phyloP scores from a whole-genome alignment of 495 filamentous ascomycete genomes.

The Hypomontagnella monticulosa region DNA sequence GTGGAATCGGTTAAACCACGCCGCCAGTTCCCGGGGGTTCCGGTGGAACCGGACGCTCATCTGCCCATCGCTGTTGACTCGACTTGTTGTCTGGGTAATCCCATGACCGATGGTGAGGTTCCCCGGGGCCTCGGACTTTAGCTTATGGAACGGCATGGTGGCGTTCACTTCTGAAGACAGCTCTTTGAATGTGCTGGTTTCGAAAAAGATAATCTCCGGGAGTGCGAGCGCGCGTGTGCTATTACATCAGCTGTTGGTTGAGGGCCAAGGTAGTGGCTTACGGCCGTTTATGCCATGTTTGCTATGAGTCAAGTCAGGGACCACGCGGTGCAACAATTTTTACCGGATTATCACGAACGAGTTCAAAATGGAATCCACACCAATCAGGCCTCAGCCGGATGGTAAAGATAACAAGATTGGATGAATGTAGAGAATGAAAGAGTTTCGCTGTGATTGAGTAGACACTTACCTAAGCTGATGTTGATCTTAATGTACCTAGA shows the following conservation, averaged over 20 bases:
- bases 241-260: slow-evolving; percentile 1
- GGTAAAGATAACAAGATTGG: no score
- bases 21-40: slow-evolving; percentile 52
- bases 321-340: no score
- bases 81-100: slow-evolving; percentile 7
- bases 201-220: not conserved
- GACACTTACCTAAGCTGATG: no score
- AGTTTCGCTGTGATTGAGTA: no score
- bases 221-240: not conserved
- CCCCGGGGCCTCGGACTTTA: slow-evolving; percentile 17
- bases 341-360: no score
- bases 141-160: slow-evolving; percentile 14
- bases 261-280: not conserved
- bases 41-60: slow-evolving; percentile 27
- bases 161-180: not conserved
- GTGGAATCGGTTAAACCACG: slow-evolving; percentile 52
- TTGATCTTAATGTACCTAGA: no score
- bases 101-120: slow-evolving; percentile 11
- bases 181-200: not conserved
- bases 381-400: no score
- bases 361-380: no score
- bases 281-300: slow-evolving; percentile 1
- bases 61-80: slow-evolving; percentile 26
- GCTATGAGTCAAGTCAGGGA: not conserved
- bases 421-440: no score